Evolutionary conservation across 306 rosid species (phyloP).

Genomic region (Malus orientalis): DNA sequence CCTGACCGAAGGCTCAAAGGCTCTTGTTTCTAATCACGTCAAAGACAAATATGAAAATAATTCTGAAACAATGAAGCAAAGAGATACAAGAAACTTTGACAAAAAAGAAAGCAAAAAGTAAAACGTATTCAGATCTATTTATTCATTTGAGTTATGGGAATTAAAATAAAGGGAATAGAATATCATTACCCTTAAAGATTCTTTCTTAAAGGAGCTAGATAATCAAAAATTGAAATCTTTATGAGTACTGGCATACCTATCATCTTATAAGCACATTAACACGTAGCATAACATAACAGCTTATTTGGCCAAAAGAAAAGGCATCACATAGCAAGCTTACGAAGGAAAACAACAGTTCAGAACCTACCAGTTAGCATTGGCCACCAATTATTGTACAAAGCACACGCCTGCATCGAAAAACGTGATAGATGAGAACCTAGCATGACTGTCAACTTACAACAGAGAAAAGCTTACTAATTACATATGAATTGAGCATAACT

Average conservation of each 20-base stretch:
- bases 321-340: background rate
- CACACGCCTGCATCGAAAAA: conserved; percentile 71
- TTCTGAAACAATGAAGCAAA: background rate
- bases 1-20: background rate
- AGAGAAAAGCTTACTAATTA: background rate
- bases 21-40: background rate
- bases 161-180: background rate
- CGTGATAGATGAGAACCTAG: conserved; percentile 9
- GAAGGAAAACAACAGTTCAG: background rate
- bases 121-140: background rate
- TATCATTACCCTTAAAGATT: background rate
- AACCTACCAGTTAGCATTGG: conserved; percentile 85
- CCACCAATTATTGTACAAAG: conserved; percentile 94
- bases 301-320: background rate
- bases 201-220: background rate
- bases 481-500: background rate
- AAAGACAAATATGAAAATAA: background rate
- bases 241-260: background rate
- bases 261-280: background rate
- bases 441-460: background rate
- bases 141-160: background rate
- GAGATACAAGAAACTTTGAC: background rate
- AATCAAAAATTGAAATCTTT: background rate
- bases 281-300: background rate
- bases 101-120: background rate